Evolutionary conservation across 2,329 filamentous ascomycete genomes (phyloP), one percentile per base, ranked within the genome.

Genomic region (Acarospora socialis): DNA sequence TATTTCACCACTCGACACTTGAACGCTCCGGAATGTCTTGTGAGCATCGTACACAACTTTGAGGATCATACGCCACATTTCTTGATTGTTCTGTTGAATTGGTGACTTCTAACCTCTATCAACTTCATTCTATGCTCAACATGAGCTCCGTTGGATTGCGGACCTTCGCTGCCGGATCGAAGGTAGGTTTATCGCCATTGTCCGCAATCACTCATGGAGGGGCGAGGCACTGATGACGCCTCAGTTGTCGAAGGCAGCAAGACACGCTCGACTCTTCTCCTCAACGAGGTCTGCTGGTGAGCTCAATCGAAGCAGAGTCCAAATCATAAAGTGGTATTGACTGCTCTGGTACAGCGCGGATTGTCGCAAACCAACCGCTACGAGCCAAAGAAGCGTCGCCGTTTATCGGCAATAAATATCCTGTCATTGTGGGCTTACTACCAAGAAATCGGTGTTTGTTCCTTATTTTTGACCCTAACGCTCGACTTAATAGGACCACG

Each of bases 381-480:
- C 77, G 84, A 57, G 90, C 87, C 36, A 93, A 92, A 67, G 86
- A 94, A 66, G 86, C 86, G 19, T 81, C 81, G 42, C 77, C 81
- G 28, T 81, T 82, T 54, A 71, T 93, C 49, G 81, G 77, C 59
- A 77, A 69, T 59, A 90, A 93, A 62, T 95, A 98, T 60, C 81
- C 84, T 30, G 81, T 98, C 49, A 86, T 98, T 58, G 80, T 82
- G 72, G 60, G 78, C 68, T 45, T 18, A 18, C n/a, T n/a, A n/a
- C n/a, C n/a, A n/a, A n/a, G n/a, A n/a, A n/a, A n/a, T n/a, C n/a
- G n/a, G n/a, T n/a, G 3, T n/a, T 25, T 28, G 26, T 43, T 44
- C 19, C 27, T 4, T 14, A 13, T 6, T 13, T 25, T 4, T 10
- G n/a, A 5, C 6, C 7, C 10, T 26, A 25, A 15, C 24, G 27